These are phyloP conservation scores for Prototheca cutis DNA, from an alignment of 163 green algal species.

Conservation along the genomic window DNA sequence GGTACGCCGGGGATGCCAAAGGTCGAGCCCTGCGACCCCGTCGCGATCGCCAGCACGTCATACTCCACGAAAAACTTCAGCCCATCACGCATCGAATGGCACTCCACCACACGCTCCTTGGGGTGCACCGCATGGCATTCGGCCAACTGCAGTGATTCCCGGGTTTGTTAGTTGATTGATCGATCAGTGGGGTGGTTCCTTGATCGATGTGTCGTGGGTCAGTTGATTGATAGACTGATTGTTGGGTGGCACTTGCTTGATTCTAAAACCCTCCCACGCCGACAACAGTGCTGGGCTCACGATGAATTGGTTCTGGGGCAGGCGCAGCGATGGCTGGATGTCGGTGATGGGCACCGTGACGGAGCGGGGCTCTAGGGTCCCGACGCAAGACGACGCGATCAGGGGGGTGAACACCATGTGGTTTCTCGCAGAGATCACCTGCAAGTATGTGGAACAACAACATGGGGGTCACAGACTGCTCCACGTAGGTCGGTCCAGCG, in stretches of 20 bases:
- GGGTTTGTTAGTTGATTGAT: too few relatives aligned
- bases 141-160: conserved; percentile 30
- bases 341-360: conserved; percentile 36
- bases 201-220: too few relatives aligned
- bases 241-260: too few relatives aligned
- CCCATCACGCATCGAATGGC: conserved; percentile 28
- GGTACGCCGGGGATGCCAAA: conserved; percentile 84
- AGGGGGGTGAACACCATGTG: conserved; percentile 80
- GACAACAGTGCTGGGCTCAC: too few relatives aligned
- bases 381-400: conserved; percentile 47
- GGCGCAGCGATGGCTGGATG: conserved; percentile 46
- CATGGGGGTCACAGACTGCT: too few relatives aligned
- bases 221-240: too few relatives aligned
- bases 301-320: conserved; percentile 33
- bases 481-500: too few relatives aligned
- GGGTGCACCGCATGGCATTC: conserved; percentile 35
- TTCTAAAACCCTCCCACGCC: too few relatives aligned
- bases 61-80: conserved; percentile 63
- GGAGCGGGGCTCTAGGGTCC: conserved; percentile 53
- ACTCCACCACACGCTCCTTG: conserved; percentile 37
- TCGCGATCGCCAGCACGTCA: conserved; percentile 76
- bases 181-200: too few relatives aligned
- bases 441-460: too few relatives aligned
- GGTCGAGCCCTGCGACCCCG: conserved; percentile 73
- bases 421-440: conserved; percentile 61